Evolutionary conservation across 371 early-diverging fungal genomes (phyloP).

Genomic region (Aphelidium insulamus): DNA sequence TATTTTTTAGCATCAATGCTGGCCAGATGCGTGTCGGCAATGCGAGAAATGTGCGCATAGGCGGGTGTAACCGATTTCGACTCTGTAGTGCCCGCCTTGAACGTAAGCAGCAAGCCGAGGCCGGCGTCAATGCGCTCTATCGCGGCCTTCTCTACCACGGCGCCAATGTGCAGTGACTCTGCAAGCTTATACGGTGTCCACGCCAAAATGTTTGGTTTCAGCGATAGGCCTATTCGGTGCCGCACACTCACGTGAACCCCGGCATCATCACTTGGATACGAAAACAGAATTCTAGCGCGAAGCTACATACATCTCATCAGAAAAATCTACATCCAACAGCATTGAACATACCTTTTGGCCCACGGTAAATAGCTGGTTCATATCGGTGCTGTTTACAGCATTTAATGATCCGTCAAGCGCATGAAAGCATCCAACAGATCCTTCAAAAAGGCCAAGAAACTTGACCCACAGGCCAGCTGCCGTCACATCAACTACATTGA

Average conservation of each 20-base stretch:
- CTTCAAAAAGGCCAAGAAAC: conserved; percentile 34
- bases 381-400: conserved; percentile 27
- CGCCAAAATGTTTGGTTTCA: conserved; percentile 8
- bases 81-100: not conserved
- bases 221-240: not conserved
- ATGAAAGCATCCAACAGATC: conserved; percentile 43
- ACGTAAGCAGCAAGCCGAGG: conserved; percentile 20
- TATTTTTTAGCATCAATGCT: conserved; percentile 27
- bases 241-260: conserved; percentile 7
- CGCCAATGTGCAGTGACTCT: conserved; percentile 25
- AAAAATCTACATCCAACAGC: too few species aligned
- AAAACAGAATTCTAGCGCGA: conserved; percentile 32
- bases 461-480: conserved; percentile 22
- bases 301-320: too few species aligned
- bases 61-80: not conserved
- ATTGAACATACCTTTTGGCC: too few species aligned
- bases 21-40: conserved; percentile 38
- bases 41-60: conserved; percentile 26
- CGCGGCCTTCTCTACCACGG: conserved; percentile 24
- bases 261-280: conserved; percentile 24
- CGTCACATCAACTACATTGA: conserved; percentile 26
- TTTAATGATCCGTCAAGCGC: too few species aligned
- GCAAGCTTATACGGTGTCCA: conserved; percentile 9
- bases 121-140: conserved; percentile 28
- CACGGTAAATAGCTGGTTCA: too few species aligned